Conservation (phyloP, 192 early-diverging fungal species). For the Backusella psychrophila region DNA sequence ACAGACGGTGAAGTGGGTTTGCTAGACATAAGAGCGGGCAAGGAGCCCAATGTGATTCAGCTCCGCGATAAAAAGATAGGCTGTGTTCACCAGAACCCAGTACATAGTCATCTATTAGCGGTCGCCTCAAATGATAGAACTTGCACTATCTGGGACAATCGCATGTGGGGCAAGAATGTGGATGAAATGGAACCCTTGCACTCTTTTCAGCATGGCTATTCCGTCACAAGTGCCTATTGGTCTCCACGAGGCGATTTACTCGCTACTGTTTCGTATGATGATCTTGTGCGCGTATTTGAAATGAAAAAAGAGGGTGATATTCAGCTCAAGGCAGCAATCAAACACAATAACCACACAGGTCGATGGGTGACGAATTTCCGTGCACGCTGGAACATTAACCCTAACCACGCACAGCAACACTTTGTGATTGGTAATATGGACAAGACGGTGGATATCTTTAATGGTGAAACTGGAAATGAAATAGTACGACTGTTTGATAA, state of each 20-base stretch:
- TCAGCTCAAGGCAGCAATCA: constrained; percentile 28
- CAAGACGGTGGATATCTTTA: constrained; percentile 58
- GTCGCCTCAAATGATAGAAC: constrained; percentile 55
- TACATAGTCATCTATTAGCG: constrained; percentile 42
- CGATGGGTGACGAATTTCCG: constrained; percentile 69
- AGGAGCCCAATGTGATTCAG: constrained; percentile 15
- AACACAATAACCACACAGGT: constrained; percentile 64
- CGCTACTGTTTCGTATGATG: constrained; percentile 56
- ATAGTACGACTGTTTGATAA: constrained; percentile 48
- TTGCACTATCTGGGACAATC: constrained; percentile 59
- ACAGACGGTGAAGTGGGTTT: constrained; percentile 46
- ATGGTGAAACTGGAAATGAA: constrained; percentile 48
- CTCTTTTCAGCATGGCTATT: constrained; percentile 44
- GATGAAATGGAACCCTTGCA: constrained; percentile 33
- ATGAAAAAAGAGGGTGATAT: not conserved
- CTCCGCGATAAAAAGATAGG: constrained; percentile 58
- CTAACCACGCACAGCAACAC: constrained; percentile 33
- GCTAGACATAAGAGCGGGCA: constrained; percentile 45
- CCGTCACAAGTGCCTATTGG: constrained; percentile 67
- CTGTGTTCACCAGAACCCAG: constrained; percentile 59
- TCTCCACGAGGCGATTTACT: constrained; percentile 56
- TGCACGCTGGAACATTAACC: constrained; percentile 53
- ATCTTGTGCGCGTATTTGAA: constrained; percentile 50
- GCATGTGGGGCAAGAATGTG: constrained; percentile 37
- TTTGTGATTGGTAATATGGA: constrained; percentile 70